A percentile compares a stretch with the other conserved stretches of the same genome.
Conservation (phyloP, 2,329 filamentous ascomycete genomes). For the Emergomyces orientalis region DNA sequence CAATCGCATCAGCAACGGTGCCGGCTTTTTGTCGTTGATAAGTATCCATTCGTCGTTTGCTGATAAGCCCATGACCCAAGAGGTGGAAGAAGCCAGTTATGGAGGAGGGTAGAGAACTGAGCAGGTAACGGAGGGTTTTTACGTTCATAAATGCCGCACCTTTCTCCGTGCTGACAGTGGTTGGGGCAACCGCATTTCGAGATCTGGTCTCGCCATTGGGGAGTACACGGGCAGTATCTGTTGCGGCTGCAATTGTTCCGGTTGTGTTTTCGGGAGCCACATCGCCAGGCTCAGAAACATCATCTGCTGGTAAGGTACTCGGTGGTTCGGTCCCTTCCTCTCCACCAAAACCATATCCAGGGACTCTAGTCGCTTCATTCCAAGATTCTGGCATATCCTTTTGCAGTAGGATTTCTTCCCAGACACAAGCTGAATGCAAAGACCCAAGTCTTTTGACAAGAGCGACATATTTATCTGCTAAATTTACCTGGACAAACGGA, state of each 20-base stretch:
- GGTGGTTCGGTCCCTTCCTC: slow-evolving; percentile 35
- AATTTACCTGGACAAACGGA: slow-evolving; percentile 66
- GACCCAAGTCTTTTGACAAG: slow-evolving; percentile 67
- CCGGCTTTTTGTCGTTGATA: slow-evolving; percentile 53
- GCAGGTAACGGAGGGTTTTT: slow-evolving; percentile 62
- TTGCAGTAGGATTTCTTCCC: slow-evolving; percentile 70
- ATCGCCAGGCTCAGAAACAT: slow-evolving; percentile 13
- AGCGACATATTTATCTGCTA: slow-evolving; percentile 72
- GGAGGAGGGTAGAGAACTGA: slow-evolving; percentile 67
- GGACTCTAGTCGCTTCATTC: slow-evolving; percentile 40
- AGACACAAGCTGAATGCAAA: slow-evolving; percentile 69
- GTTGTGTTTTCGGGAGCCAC: slow-evolving; percentile 17
- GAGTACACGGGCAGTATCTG: slow-evolving; percentile 12
- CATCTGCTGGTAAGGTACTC: slow-evolving; percentile 18
- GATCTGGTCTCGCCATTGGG: slow-evolving; percentile 15
- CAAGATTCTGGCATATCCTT: slow-evolving; percentile 59
- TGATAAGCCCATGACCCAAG: slow-evolving; percentile 70
- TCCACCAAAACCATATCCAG: slow-evolving; percentile 28
- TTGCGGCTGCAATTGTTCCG: background rate
- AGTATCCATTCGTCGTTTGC: slow-evolving; percentile 61
- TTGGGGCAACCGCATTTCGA: slow-evolving; percentile 15
- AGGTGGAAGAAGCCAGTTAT: slow-evolving; percentile 81
- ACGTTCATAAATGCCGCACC: slow-evolving; percentile 60
- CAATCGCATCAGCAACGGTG: slow-evolving; percentile 58
- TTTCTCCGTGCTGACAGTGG: slow-evolving; percentile 19